These are phyloP conservation scores for Pseudohyphozyma bogoriensis DNA, from an alignment of 768 basidiomycete species.

Conservation along the genomic window DNA sequence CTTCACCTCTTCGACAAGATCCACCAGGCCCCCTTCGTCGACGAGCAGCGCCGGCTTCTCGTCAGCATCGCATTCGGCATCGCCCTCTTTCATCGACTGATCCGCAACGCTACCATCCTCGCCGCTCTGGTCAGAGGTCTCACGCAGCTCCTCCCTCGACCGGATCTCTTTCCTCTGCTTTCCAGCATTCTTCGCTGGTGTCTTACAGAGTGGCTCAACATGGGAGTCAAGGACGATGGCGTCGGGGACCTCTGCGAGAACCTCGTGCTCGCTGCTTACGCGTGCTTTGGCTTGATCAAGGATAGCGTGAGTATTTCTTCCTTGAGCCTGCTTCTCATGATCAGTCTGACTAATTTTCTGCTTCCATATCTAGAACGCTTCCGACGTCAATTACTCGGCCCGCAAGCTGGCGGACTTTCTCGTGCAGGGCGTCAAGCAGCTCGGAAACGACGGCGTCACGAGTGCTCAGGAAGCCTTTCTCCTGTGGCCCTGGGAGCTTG, in stretches of 20 bases:
- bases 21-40: conserved; percentile 59
- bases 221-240: neutral
- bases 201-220: conserved; percentile 19
- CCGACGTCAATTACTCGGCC: too few species aligned
- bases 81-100: conserved; percentile 50
- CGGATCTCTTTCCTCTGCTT: conserved; percentile 47
- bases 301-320: neutral
- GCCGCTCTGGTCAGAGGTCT: conserved; percentile 60
- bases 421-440: conserved; percentile 40
- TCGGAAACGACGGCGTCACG: neutral
- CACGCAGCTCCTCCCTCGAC: conserved; percentile 54
- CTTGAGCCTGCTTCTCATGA: too few species aligned
- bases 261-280: conserved; percentile 27
- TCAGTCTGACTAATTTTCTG: neutral
- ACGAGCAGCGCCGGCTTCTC: conserved; percentile 68
- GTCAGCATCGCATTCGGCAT: conserved; percentile 67
- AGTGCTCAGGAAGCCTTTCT: neutral
- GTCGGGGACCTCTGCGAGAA: conserved; percentile 3
- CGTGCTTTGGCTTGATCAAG: conserved; percentile 10
- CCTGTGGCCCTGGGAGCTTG: conserved; percentile 6
- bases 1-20: conserved; percentile 61
- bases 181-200: conserved; percentile 49
- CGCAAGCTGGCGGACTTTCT: conserved; percentile 39
- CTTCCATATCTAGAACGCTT: too few species aligned
- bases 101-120: conserved; percentile 53